phyloP scores from a whole-genome alignment of 2,329 filamentous ascomycete species.

The Trichoderma semiorbis region DNA sequence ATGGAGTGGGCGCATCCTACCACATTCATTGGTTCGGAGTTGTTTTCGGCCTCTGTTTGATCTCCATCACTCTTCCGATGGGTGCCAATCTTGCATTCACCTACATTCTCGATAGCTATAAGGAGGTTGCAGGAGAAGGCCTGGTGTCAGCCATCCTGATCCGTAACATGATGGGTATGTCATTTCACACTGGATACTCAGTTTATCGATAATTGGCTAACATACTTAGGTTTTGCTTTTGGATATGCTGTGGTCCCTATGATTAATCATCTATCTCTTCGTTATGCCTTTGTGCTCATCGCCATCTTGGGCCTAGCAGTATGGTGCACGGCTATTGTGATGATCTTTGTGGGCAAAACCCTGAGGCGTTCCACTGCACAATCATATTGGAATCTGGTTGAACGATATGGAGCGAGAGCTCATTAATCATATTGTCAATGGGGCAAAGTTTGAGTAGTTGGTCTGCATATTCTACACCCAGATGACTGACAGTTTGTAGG shows the following conservation, averaged over 20 bases:
- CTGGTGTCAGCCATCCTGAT: background rate
- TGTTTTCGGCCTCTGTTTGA: background rate
- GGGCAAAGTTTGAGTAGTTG: background rate
- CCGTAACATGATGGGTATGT: background rate
- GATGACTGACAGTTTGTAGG: background rate
- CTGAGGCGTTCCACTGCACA: background rate
- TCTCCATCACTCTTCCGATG: background rate
- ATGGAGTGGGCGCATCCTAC: background rate
- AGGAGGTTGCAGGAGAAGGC: background rate
- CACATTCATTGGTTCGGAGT: background rate
- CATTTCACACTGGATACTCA: background rate
- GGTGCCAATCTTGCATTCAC: background rate
- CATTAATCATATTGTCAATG: background rate
- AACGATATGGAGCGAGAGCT: background rate
- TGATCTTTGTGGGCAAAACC: background rate
- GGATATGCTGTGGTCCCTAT: background rate
- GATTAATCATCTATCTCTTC: background rate
- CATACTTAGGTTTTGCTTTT: background rate
- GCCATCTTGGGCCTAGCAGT: background rate
- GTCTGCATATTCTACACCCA: background rate
- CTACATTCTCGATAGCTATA: background rate
- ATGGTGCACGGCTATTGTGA: background rate
- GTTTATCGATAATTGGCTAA: background rate
- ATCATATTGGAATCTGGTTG: background rate
- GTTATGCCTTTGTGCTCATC: background rate